Evolutionary conservation across 2,329 filamentous ascomycete species (phyloP).

Genomic region (Clonostachys rosea): DNA sequence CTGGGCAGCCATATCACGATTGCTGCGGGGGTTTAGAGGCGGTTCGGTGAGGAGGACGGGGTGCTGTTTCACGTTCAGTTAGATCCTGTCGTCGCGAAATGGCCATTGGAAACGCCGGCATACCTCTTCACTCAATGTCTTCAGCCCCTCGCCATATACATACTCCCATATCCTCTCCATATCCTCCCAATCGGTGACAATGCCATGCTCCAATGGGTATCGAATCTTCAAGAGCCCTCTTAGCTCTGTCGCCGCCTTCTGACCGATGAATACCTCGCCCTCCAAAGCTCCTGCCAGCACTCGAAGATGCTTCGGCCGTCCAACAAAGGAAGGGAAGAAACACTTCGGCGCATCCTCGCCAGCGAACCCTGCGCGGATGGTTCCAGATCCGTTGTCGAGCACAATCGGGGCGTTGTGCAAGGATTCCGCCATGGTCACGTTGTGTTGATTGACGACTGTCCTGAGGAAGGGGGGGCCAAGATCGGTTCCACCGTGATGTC

Average conservation of each 20-base stretch:
- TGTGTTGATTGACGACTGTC: background rate
- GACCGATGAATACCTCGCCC: conserved; percentile 95
- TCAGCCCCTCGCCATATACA: conserved; percentile 92
- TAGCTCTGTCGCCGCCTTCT: conserved; percentile 80
- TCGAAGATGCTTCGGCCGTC: conserved; percentile 88
- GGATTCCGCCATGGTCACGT: conserved; percentile 45
- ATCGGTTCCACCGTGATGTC: background rate
- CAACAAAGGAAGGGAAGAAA: conserved; percentile 96
- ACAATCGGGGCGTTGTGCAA: conserved; percentile 98
- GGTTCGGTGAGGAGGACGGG: conserved; percentile 95
- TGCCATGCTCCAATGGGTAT: conserved; percentile 94
- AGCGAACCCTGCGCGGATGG: conserved; percentile 93
- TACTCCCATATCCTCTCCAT: conserved; percentile 99
- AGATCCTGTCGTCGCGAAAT: background rate
- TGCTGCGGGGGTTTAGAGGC: conserved; percentile 89
- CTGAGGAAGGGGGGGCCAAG: background rate
- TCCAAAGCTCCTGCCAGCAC: conserved; percentile 95
- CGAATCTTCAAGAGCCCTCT: conserved; percentile 91
- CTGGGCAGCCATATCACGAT: conserved; percentile 93
- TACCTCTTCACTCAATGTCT: conserved; percentile 95
- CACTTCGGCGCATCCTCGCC: conserved; percentile 95
- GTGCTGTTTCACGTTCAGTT: conserved; percentile 50
- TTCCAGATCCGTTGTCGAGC: conserved; percentile 97
- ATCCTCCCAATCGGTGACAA: conserved; percentile 99
- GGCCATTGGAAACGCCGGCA: conserved; percentile 1